These are phyloP conservation scores for Kluyveromyces wickerhamii DNA, from an alignment of 805 yeast species.

Conservation along the genomic window DNA sequence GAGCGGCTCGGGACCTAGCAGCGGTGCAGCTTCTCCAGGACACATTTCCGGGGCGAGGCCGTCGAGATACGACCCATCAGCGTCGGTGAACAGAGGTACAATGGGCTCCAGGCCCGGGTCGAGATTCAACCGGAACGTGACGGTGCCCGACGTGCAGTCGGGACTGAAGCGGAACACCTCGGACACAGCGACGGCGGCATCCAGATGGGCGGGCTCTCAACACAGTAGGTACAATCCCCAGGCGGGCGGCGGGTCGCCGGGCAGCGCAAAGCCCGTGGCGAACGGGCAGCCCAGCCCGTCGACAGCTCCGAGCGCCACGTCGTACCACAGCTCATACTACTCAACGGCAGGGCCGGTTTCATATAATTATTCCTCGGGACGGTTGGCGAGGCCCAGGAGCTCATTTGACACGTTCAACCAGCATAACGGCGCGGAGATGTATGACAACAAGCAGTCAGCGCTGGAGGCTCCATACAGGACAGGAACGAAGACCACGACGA, in stretches of 20 bases:
- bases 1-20: background rate
- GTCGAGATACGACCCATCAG: conserved; percentile 25
- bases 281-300: background rate
- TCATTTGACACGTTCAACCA: conserved; percentile 2
- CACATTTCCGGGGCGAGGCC: conserved; percentile 11
- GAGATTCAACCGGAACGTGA: conserved; percentile 19
- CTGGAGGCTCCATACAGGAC: background rate
- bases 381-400: conserved; percentile 1
- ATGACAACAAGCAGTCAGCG: background rate
- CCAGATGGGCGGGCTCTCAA: conserved; percentile 5
- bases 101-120: conserved; percentile 15
- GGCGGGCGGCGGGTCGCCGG: background rate
- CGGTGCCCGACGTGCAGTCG: background rate
- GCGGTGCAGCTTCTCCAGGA: conserved; percentile 1
- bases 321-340: background rate
- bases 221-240: conserved; percentile 24
- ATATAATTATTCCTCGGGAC: background rate
- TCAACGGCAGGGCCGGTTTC: background rate
- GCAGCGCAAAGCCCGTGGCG: background rate
- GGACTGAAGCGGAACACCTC: background rate
- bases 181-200: background rate
- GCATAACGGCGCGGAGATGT: background rate
- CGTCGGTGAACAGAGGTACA: conserved; percentile 12
- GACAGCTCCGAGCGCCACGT: conserved; percentile 1
- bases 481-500: background rate